Conservation (phyloP, 2,329 filamentous ascomycete species). For the Diaporthe citrichinensis region DNA sequence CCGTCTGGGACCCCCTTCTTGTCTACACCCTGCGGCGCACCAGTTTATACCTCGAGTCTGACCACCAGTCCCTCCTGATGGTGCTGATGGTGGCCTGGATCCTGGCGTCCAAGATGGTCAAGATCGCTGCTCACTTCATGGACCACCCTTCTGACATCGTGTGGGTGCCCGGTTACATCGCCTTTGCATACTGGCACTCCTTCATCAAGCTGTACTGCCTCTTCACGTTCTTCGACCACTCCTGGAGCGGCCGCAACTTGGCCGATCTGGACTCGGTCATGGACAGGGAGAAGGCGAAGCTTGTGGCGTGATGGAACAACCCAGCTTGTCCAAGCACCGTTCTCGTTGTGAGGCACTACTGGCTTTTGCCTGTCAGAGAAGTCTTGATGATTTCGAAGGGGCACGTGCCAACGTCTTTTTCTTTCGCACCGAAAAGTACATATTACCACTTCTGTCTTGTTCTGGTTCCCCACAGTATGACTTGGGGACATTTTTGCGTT, state of each 20-base stretch:
- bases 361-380: neutral
- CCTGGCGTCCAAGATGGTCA: constrained; percentile 68
- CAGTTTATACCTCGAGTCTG: constrained; percentile 36
- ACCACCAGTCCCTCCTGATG: constrained; percentile 18
- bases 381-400: too few relatives aligned
- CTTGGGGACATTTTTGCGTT: too few relatives aligned
- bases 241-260: constrained; percentile 57
- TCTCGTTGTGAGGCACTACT: too few relatives aligned
- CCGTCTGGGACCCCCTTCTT: constrained; percentile 64
- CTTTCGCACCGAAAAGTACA: neutral
- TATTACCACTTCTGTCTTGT: too few relatives aligned
- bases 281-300: neutral
- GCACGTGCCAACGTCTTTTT: too few relatives aligned
- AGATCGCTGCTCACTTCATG: constrained; percentile 66
- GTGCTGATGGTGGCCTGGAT: constrained; percentile 59
- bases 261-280: neutral
- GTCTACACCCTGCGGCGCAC: constrained; percentile 49
- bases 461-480: neutral
- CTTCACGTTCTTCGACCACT: constrained; percentile 64
- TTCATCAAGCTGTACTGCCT: constrained; percentile 70
- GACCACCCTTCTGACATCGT: constrained; percentile 65
- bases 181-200: constrained; percentile 71
- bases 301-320: neutral
- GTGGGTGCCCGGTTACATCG: constrained; percentile 63
- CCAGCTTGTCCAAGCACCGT: too few relatives aligned